Evolutionary conservation across 331 rosid genomes (phyloP), one percentile per base, ranked within the genome.

Genomic region (Prunus yedoensis): DNA sequence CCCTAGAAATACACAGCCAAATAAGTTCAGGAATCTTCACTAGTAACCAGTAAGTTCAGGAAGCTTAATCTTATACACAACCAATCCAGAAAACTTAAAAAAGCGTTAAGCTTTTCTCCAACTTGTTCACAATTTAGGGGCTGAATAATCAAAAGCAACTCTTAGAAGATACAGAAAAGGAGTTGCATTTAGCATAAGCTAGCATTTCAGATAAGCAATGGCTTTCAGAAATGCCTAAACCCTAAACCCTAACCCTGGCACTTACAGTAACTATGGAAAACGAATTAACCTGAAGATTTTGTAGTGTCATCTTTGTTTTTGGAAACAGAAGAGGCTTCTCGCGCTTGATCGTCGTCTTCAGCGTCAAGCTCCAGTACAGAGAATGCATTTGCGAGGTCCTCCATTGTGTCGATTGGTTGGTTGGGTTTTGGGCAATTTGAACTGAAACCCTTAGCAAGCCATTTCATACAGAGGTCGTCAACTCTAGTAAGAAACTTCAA

Each of bases 361-460:
- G 64, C 93, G 38, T 90, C 96, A 10, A 90, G 81, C 66, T 80
- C 86, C 47, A 90, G 78, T 51, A 85, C 84, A 50, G 96, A 84
- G 82, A 90, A 88, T 3, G 86, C 78, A 68, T 90, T 88, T 16
- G 71, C 23, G 35, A 90, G 70, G 30, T 23, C 2, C 70, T 90
- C 96, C 96, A 90, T 90, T 75, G 62, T 10, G 61, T 56, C 9
- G 28, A 20, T 56, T 8, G 27, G 27, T 20, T 20, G 61, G 41
- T 35, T 35, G 8, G 28, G 61, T 20, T 56, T 23, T 56, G 25
- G 59, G 62, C 28, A 20, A 56, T 56, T 56, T 20, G 30, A 21
- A 56, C 14, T 10, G 62, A 56, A 56, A 56, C 30, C 41, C 41
- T 35, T 35, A 35, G 41, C 41, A 35, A 35, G 41, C 41, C 41